Evolutionary conservation across 2,329 filamentous ascomycete species (phyloP), one percentile per base, ranked within the genome.

Genomic region (Colletotrichum cuscutae): DNA sequence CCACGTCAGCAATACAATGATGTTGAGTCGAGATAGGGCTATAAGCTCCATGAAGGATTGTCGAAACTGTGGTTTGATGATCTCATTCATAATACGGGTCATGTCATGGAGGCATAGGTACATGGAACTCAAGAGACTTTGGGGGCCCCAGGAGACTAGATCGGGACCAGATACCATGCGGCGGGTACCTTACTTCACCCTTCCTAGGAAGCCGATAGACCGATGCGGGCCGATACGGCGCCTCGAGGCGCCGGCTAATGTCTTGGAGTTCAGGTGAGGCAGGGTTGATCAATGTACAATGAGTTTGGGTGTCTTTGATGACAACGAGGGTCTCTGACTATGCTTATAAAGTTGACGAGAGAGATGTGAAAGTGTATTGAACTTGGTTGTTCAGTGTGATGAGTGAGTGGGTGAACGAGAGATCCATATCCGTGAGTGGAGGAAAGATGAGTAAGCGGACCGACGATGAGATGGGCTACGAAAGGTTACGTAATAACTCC

Each of bases 141-240:
- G 32, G n/a, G 52, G 52, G 52, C 19, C 52, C 13, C 32, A 42
- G 28, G 9, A 19, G 15, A 30, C n/a, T 46, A 22, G 6, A 65
- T 35, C 22, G 4, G 28, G 30, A n/a, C 32, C 49, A 56, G 9
- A 56, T 37, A 15, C 13, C 11, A 54, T 54, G 22, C 52, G 11
- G n/a, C 49, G 49, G 46, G 46, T 54, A 63, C 60, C 42, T 63
- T 53, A 15, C 49, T 30, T 56, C 32, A 54, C 13, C 54, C 42
- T 32, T 15, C 5, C n/a, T 9, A 35, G 30, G 13, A 24, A 13
- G 53, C 37, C 30, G 37, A 68, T 63, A 24, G 46, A 58, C 19
- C 11, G 32, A 70, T 19, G 59, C 64, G 57, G 63, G 49, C 68
- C 64, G 68, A 57, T 35, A 58, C 64, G 52, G 57, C 64, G 56